Evolutionary conservation across 768 basidiomycete species (phyloP).

Genomic region (Boletales sp.): DNA sequence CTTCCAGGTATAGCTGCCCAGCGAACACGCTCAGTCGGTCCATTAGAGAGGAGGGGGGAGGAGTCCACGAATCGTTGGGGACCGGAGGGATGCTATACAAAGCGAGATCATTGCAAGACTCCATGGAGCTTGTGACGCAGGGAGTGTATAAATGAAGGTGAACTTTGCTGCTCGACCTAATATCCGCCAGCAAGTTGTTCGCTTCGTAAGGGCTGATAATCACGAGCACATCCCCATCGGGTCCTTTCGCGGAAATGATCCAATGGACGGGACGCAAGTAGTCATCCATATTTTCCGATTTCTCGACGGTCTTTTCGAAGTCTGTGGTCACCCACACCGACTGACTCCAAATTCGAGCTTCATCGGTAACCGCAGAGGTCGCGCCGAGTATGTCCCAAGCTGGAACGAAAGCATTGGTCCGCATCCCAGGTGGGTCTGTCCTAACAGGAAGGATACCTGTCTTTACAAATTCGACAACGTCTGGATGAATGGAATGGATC

Average conservation of each 20-base stretch:
- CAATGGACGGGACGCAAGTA: constrained; percentile 4
- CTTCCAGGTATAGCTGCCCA: neutral
- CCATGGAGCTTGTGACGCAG: neutral
- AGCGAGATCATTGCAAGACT: neutral
- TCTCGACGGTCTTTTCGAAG: neutral
- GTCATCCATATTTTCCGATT: neutral
- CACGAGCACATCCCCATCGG: constrained; percentile 20
- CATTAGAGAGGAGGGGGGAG: neutral
- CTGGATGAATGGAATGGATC: neutral
- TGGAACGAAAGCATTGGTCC: neutral
- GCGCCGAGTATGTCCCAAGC: neutral
- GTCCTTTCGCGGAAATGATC: neutral
- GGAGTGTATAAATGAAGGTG: constrained; percentile 4
- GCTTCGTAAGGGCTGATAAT: constrained; percentile 39
- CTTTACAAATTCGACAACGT: neutral
- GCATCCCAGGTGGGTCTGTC: neutral
- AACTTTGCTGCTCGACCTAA: constrained; percentile 23
- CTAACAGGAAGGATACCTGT: neutral
- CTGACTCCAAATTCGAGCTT: constrained; percentile 1
- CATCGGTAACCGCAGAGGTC: neutral
- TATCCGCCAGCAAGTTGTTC: constrained; percentile 33
- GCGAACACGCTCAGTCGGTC: constrained; percentile 1
- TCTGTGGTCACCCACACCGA: neutral
- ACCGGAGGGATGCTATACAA: neutral
- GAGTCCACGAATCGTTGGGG: neutral